These are phyloP conservation scores for Azolla pinnata DNA, from an alignment of 75 land plant genomes.

Conservation along the genomic window DNA sequence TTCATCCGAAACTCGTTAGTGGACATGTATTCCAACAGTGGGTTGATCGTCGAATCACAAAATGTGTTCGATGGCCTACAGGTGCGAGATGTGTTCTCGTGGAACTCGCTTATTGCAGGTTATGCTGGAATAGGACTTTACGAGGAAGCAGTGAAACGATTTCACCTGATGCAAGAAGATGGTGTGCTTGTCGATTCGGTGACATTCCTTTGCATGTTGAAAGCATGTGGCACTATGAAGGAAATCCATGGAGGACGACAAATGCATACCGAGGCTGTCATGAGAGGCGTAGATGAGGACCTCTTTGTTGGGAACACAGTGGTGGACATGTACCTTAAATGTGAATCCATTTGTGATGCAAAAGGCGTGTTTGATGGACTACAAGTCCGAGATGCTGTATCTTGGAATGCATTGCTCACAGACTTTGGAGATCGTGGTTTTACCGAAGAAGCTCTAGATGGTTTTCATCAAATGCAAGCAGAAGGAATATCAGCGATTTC, in stretches of 20 bases:
- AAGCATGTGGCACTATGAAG: conserved; percentile 9
- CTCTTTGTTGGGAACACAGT: conserved; percentile 4
- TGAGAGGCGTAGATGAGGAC: conserved; percentile 1
- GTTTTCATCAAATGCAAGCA: not conserved
- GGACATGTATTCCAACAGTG: conserved; percentile 18
- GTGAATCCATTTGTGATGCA: not conserved
- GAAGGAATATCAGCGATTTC: not conserved
- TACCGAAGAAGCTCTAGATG: not conserved
- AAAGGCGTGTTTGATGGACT: conserved; percentile 8
- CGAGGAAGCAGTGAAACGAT: conserved; percentile 5
- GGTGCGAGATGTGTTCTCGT: not conserved
- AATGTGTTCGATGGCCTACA: conserved; percentile 9
- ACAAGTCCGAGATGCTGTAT: not conserved
- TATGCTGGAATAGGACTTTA: conserved; percentile 1
- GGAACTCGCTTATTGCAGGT: conserved; percentile 14
- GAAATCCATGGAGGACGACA: conserved; percentile 1
- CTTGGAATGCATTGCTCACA: not conserved
- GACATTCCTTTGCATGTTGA: conserved; percentile 5
- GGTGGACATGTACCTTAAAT: conserved; percentile 7
- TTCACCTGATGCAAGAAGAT: conserved; percentile 5
- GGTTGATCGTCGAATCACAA: not conserved
- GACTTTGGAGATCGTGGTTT: not conserved
- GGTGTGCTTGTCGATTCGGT: conserved; percentile 6
- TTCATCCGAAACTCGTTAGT: not conserved
- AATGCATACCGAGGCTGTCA: conserved; percentile 5